phyloP scores from a whole-genome alignment of 73 alveolate genomes.

The Stentor coeruleus region DNA sequence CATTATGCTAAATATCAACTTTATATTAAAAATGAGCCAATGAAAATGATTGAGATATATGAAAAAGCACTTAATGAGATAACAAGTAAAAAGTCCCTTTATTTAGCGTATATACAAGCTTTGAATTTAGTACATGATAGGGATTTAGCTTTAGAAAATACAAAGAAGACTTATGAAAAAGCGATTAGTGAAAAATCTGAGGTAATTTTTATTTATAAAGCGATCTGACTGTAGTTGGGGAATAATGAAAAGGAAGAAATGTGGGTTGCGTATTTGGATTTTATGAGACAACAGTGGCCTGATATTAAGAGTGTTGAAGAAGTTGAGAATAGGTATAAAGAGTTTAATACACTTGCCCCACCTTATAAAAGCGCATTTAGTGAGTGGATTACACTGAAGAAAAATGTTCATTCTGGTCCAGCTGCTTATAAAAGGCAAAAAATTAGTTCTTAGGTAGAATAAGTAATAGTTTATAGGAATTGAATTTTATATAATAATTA shows the following conservation, averaged over 20 bases:
- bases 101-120: not conserved
- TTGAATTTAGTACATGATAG: not conserved
- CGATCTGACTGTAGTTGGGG: slow-evolving; percentile 19
- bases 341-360: not conserved
- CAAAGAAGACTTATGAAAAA: slow-evolving; percentile 9
- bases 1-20: not conserved
- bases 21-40: not conserved
- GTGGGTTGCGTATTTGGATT: slow-evolving; percentile 18
- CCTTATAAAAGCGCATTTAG: not conserved
- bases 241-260: slow-evolving; percentile 15
- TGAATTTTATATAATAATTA: no score
- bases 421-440: no score
- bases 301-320: not conserved
- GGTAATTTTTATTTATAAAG: slow-evolving; percentile 3
- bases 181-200: not conserved
- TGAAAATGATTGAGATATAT: not conserved
- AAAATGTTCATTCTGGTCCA: not conserved
- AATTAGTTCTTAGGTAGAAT: no score
- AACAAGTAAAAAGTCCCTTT: slow-evolving; percentile 4
- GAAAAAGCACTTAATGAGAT: slow-evolving; percentile 16
- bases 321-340: not conserved
- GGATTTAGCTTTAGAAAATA: not conserved
- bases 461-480: no score
- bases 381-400: not conserved
- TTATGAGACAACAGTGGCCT: slow-evolving; percentile 8